Percentiles rank a stretch among this genome's conserved stretches.
These are phyloP conservation scores for Erysimum pusillum DNA, from an alignment of 441 rosid species.

Conservation along the genomic window DNA sequence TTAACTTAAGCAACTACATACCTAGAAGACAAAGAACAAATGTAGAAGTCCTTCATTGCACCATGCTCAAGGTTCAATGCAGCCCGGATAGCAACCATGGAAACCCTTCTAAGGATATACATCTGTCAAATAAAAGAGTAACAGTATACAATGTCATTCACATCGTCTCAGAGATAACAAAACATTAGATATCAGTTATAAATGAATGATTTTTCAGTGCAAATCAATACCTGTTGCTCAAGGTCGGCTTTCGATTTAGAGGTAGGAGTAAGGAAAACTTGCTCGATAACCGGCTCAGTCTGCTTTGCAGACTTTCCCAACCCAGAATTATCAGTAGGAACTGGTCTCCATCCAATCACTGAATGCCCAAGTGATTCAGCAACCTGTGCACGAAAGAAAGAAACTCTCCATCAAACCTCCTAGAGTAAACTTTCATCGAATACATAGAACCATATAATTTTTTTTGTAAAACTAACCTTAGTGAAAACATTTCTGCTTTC, in stretches of 20 bases:
- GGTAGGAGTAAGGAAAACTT: conserved; percentile 88
- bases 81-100: conserved; percentile 96
- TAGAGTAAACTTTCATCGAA: neutral
- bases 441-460: neutral
- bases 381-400: conserved; percentile 57
- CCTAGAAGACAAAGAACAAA: conserved; percentile 99
- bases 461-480: conserved; percentile 59
- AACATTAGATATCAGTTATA: neutral
- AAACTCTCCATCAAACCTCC: conserved; percentile 2
- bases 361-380: conserved; percentile 98
- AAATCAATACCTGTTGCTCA: conserved; percentile 81
- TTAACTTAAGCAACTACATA: conserved; percentile 35
- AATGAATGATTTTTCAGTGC: neutral
- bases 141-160: neutral
- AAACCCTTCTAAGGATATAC: conserved; percentile 92
- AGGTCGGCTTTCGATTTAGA: conserved; percentile 81
- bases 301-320: conserved; percentile 88
- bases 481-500: conserved; percentile 92
- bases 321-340: conserved; percentile 90
- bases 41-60: conserved; percentile 88
- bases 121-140: conserved; percentile 61
- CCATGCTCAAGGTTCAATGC: conserved; percentile 96
- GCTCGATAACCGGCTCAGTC: conserved; percentile 96
- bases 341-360: conserved; percentile 95
- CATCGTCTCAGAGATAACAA: neutral